Evolutionary conservation across 106 monocot species (phyloP).

Genomic region (Xerophyta viscosa): DNA sequence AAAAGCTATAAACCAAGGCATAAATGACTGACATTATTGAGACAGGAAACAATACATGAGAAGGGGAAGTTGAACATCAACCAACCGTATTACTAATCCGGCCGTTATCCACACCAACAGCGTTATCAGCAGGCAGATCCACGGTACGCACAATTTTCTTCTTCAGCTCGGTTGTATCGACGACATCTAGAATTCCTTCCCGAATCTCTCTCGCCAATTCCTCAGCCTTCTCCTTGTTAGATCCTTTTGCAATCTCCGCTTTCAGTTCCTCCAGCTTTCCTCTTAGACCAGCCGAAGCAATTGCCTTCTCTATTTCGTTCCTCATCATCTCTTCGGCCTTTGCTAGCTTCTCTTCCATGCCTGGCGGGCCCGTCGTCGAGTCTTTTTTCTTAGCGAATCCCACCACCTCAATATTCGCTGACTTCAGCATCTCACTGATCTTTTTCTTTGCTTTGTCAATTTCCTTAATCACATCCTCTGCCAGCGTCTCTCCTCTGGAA

Average conservation of each 20-base stretch:
- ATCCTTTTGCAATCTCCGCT: slow-evolving; percentile 33
- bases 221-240: slow-evolving; percentile 28
- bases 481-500: slow-evolving; percentile 39
- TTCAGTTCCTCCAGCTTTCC: slow-evolving; percentile 45
- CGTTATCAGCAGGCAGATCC: slow-evolving; percentile 17
- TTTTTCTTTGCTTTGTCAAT: slow-evolving; percentile 36
- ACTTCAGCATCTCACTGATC: slow-evolving; percentile 38
- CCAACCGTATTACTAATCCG: no score
- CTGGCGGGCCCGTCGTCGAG: slow-evolving; percentile 25
- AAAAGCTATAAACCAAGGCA: no score
- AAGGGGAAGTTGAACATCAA: no score
- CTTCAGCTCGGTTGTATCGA: slow-evolving; percentile 35
- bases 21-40: no score
- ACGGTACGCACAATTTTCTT: slow-evolving; percentile 24
- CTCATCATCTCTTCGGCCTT: slow-evolving; percentile 30
- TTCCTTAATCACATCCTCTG: slow-evolving; percentile 25
- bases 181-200: slow-evolving; percentile 34
- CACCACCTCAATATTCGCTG: slow-evolving; percentile 40
- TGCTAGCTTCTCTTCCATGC: slow-evolving; percentile 31
- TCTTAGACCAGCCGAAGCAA: slow-evolving; percentile 28
- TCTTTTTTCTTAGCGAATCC: slow-evolving; percentile 27
- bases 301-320: slow-evolving; percentile 44
- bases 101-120: slow-evolving; percentile 25
- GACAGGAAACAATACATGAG: no score
- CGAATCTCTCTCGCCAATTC: slow-evolving; percentile 37